Conservation (phyloP, 306 rosid species). For the Castanea mollissima region DNA sequence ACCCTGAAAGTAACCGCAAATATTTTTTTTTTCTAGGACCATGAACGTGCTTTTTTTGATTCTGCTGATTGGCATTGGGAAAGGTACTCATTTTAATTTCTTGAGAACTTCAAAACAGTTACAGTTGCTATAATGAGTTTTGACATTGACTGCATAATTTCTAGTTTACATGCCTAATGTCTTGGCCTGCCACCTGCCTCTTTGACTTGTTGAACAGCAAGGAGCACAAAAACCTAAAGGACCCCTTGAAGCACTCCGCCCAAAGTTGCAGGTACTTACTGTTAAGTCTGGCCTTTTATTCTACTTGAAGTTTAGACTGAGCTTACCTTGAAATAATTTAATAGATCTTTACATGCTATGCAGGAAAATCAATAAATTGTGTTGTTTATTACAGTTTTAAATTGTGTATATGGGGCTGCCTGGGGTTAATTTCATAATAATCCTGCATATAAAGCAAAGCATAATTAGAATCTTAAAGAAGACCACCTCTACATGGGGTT, state of each 20-base stretch:
- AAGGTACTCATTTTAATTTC: conserved; percentile 52
- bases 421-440: not conserved
- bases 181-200: not conserved
- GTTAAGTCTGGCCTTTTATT: conserved; percentile 1
- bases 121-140: not conserved
- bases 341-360: not conserved
- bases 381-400: not conserved
- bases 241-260: conserved; percentile 97
- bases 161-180: conserved; percentile 27
- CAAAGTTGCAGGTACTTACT: conserved; percentile 80
- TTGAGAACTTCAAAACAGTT: conserved; percentile 9
- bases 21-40: conserved; percentile 62
- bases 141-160: conserved; percentile 5
- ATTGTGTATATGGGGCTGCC: not conserved
- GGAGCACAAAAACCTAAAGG: conserved; percentile 94
- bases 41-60: conserved; percentile 94
- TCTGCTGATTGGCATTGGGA: conserved; percentile 99
- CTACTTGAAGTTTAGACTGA: not conserved
- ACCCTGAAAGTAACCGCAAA: conserved; percentile 15
- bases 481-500: not conserved
- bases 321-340: not conserved
- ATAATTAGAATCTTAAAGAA: not conserved
- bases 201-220: conserved; percentile 51
- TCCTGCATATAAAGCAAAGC: not conserved
- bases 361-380: not conserved